These are phyloP conservation scores for Trichoderma atrobrunneum DNA, from an alignment of 2,329 filamentous ascomycete genomes.

Conservation along the genomic window DNA sequence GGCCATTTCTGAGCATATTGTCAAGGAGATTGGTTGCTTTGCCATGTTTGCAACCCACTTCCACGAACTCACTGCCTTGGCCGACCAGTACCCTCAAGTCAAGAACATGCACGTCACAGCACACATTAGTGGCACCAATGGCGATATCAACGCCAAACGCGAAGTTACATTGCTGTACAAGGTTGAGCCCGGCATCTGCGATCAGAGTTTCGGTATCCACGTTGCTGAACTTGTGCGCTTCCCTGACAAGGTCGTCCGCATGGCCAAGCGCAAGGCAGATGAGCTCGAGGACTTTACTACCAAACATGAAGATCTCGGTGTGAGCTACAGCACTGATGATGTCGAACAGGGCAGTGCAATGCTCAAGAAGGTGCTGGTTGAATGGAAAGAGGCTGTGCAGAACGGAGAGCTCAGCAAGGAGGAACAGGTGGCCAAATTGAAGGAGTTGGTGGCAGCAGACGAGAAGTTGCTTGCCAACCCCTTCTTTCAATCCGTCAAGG, in stretches of 20 bases:
- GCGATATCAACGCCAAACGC: conserved; percentile 52
- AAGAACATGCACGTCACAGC: conserved; percentile 94
- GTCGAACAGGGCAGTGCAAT: conserved; percentile 84
- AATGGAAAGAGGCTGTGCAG: conserved; percentile 79
- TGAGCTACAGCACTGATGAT: conserved; percentile 74
- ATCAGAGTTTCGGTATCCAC: conserved; percentile 97
- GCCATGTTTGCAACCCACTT: conserved; percentile 97
- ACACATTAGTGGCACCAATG: conserved; percentile 66
- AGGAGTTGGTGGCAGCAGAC: conserved; percentile 73
- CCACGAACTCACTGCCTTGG: conserved; percentile 91
- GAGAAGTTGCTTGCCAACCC: conserved; percentile 61
- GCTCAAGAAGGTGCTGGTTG: conserved; percentile 76
- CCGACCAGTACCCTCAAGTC: conserved; percentile 82
- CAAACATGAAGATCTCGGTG: conserved; percentile 63
- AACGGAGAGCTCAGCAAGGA: conserved; percentile 62
- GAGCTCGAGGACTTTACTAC: conserved; percentile 93
- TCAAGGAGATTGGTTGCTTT: conserved; percentile 91
- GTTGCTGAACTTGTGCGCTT: conserved; percentile 96
- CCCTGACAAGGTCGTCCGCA: conserved; percentile 93
- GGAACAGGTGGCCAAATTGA: conserved; percentile 75
- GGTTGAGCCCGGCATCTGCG: conserved; percentile 90
- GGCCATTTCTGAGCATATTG: conserved; percentile 97
- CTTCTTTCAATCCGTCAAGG: conserved; percentile 67
- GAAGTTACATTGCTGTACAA: conserved; percentile 97
- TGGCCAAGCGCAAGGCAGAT: conserved; percentile 98